Base-by-base conservation (phyloP, 1,284 basidiomycete species). In the Moniliella sp. region DNA sequence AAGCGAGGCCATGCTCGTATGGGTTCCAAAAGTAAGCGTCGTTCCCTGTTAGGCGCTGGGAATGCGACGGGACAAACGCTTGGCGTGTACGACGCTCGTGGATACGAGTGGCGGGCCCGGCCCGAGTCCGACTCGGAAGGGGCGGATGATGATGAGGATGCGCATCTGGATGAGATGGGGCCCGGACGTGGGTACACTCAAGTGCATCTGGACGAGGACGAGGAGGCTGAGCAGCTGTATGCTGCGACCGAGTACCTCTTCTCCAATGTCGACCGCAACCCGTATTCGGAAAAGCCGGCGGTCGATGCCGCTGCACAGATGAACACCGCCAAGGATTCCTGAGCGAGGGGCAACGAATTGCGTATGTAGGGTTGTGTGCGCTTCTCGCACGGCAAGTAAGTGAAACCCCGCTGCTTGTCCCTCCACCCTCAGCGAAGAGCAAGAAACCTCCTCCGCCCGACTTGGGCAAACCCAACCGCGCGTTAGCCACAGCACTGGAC, bases 201-300 rank as follows among this genome's bases (percentile, higher is more conserved):
- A 35, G 41, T 59, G 28, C 36, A 55, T 15, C 47, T 59, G 11
- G 56, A 59, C 27, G 56, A 59, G 28, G 52, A 53, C 17, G 50
- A 54, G 18, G 56, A 59, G 28, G 50, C 45, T 3, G 52, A 53
- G 11, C 40, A 57, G 28, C 40, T 59, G 1, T 42, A 55, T 15
- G 48, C 48, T 11, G 52, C 52, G 5, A 59, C 56, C 2, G 45
- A 50, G 16, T 59, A 59, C 25, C 50, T 59, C 11, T 59, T 59
- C 18, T 45, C 46, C 18, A n/a, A n/a, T n/a, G n/a, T n/a, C n/a
- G n/a, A n/a, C n/a, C n/a, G n/a, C n/a, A n/a, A n/a, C n/a, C 16
- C 25, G n/a, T n/a, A n/a, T n/a, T n/a, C n/a, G n/a, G n/a, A n/a
- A n/a, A n/a, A n/a, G n/a, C 25, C 31, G 8, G 25, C 27, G 8